Percentiles rank a stretch among this genome's conserved stretches.
Conservation (phyloP, 2,329 filamentous ascomycete genomes). For the Fonsecaea nubica region DNA sequence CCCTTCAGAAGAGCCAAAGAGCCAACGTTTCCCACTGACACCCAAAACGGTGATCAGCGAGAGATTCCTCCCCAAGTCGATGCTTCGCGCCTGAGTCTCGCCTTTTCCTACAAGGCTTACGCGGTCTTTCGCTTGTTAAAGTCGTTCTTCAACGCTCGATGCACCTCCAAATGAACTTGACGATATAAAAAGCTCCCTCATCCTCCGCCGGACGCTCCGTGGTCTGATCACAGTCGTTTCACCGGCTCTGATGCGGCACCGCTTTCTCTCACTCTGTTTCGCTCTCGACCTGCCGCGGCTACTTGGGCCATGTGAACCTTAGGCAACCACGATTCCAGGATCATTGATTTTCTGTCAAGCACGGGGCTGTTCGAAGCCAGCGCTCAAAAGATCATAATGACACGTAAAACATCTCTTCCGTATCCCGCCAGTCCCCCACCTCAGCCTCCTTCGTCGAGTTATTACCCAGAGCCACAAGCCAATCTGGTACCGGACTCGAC, state of each 20-base stretch:
- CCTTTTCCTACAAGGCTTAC: constrained; percentile 4
- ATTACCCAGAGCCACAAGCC: constrained; percentile 9
- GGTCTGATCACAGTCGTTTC: neutral
- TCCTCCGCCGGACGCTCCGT: neutral
- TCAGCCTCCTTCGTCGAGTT: constrained; percentile 24
- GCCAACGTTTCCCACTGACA: neutral
- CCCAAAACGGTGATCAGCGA: constrained; percentile 3
- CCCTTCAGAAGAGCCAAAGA: neutral
- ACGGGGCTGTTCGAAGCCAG: neutral
- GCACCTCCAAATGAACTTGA: neutral
- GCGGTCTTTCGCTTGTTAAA: constrained; percentile 16
- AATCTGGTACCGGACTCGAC: constrained; percentile 33
- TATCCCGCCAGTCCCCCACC: constrained; percentile 33
- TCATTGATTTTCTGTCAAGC: neutral
- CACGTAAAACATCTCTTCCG: constrained; percentile 36
- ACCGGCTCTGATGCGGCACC: constrained; percentile 8
- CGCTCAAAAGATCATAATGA: constrained; percentile 28
- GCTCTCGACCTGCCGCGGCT: neutral
- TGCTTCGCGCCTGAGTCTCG: neutral
- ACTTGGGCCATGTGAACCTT: constrained; percentile 25
- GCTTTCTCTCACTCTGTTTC: neutral
- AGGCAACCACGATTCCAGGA: constrained; percentile 12
- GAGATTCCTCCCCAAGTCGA: neutral
- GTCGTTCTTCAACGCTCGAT: neutral
- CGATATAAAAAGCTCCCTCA: neutral